Evolutionary conservation across 1,284 basidiomycete species (phyloP).

Genomic region (Apiotrichum veenhuisii): DNA sequence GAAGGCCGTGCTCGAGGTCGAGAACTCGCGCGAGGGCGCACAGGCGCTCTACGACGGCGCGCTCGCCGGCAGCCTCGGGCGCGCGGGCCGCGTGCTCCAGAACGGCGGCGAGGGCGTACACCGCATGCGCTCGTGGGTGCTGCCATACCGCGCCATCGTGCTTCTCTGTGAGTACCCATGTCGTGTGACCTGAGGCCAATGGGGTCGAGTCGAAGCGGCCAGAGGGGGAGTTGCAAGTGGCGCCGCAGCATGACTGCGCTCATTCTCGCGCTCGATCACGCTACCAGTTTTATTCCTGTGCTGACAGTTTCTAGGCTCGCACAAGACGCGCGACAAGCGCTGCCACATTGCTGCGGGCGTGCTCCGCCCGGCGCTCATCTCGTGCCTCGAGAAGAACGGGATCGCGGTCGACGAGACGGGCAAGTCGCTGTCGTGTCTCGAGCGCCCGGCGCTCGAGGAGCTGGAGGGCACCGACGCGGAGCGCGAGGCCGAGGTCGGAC

Average conservation of each 20-base stretch:
- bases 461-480: conserved; percentile 57
- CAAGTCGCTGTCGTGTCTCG: conserved; percentile 55
- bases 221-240: too few relatives aligned
- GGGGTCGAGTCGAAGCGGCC: too few relatives aligned
- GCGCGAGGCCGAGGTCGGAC: conserved; percentile 52
- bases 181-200: too few relatives aligned
- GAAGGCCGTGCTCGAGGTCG: conserved; percentile 69
- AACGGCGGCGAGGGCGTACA: conserved; percentile 26
- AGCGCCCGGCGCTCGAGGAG: conserved; percentile 55
- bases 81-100: conserved; percentile 23
- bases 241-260: too few relatives aligned
- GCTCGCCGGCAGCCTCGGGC: conserved; percentile 57
- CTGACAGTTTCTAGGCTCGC: conserved; percentile 62
- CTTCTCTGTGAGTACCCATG: conserved; percentile 79
- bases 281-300: background rate
- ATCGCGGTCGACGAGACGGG: conserved; percentile 47
- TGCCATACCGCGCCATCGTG: conserved; percentile 68
- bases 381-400: conserved; percentile 38
- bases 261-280: background rate
- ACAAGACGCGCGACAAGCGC: conserved; percentile 83
- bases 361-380: conserved; percentile 56
- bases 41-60: conserved; percentile 62
- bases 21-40: conserved; percentile 62
- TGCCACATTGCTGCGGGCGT: conserved; percentile 81
- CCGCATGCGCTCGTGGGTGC: conserved; percentile 57